phyloP scores from a whole-genome alignment of 768 basidiomycete genomes.

The Termitomyces heimii region DNA sequence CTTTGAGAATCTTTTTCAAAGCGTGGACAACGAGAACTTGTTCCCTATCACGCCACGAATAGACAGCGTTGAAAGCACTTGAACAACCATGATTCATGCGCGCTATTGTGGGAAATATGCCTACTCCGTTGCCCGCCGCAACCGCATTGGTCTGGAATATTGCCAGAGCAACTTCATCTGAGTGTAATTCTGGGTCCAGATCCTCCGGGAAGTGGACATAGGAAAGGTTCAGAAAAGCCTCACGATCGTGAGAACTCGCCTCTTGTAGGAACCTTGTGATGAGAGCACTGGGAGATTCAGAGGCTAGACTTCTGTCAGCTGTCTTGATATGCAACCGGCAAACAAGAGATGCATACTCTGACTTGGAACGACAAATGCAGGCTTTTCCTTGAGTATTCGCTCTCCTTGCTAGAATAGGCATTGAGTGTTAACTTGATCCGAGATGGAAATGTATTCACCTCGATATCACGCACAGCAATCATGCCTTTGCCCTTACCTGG shows the following conservation, averaged over 20 bases:
- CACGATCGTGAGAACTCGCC: slow-evolving; percentile 25
- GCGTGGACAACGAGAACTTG: slow-evolving; percentile 49
- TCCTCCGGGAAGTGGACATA: slow-evolving; percentile 45
- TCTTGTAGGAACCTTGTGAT: slow-evolving; percentile 29
- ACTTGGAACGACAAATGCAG: slow-evolving; percentile 46
- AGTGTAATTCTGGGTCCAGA: slow-evolving; percentile 28
- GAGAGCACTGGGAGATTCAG: slow-evolving; percentile 38
- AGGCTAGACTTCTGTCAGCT: slow-evolving; percentile 23
- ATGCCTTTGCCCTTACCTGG: slow-evolving; percentile 53
- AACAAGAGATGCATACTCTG: slow-evolving; percentile 30
- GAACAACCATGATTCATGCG: slow-evolving; percentile 67
- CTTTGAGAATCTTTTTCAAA: slow-evolving; percentile 43
- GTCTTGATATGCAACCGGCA: background rate
- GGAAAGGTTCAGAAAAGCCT: slow-evolving; percentile 49
- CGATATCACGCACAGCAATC: slow-evolving; percentile 45
- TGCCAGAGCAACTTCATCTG: slow-evolving; percentile 47
- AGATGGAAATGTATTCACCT: slow-evolving; percentile 24
- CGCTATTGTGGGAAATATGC: slow-evolving; percentile 65
- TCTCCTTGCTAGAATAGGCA: slow-evolving; percentile 42
- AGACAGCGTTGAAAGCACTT: slow-evolving; percentile 61
- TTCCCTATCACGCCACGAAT: slow-evolving; percentile 51
- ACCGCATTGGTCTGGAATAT: slow-evolving; percentile 68
- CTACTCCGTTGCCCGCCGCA: slow-evolving; percentile 43
- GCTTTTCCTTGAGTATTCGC: slow-evolving; percentile 46
- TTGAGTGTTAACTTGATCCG: background rate